Conservation (phyloP, 2,329 filamentous ascomycete genomes). For the Fusarium robinianum region DNA sequence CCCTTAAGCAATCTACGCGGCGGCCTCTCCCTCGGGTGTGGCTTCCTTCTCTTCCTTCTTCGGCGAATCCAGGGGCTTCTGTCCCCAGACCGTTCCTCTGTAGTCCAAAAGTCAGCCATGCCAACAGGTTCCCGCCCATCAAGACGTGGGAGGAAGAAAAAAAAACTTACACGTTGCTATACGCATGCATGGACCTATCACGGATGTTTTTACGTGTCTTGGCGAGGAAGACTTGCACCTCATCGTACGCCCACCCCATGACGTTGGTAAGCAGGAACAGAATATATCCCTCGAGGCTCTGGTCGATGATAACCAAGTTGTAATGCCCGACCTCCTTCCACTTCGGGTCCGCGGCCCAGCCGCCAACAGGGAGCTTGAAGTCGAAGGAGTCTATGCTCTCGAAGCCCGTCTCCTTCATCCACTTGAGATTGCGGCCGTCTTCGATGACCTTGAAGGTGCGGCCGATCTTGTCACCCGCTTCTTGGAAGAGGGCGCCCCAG, state of each 20-base stretch:
- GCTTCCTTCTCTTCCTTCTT: neutral
- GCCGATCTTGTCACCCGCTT: conserved; percentile 35
- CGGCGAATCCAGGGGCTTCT: conserved; percentile 4
- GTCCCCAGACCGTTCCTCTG: conserved; percentile 3
- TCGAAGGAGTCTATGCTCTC: conserved; percentile 29
- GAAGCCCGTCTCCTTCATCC: conserved; percentile 36
- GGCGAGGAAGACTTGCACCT: conserved; percentile 31
- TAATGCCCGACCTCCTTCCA: conserved; percentile 37
- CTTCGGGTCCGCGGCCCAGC: conserved; percentile 31
- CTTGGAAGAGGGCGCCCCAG: conserved; percentile 34
- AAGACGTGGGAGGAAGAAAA: neutral
- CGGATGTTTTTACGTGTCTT: conserved; percentile 33
- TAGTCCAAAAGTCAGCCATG: neutral
- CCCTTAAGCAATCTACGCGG: no score
- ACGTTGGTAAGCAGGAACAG: conserved; percentile 37
- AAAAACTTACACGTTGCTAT: conserved; percentile 31
- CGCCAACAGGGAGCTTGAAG: conserved; percentile 33
- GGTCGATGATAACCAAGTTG: conserved; percentile 37
- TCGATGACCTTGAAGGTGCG: conserved; percentile 35
- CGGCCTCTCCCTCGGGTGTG: no score
- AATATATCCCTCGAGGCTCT: conserved; percentile 40
- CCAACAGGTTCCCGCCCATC: neutral
- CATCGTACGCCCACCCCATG: conserved; percentile 33
- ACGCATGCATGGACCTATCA: conserved; percentile 29
- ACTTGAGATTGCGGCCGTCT: conserved; percentile 24